Evolutionary conservation across 2,329 filamentous ascomycete species (phyloP).

Genomic region (Orbilia ellipsospora): DNA sequence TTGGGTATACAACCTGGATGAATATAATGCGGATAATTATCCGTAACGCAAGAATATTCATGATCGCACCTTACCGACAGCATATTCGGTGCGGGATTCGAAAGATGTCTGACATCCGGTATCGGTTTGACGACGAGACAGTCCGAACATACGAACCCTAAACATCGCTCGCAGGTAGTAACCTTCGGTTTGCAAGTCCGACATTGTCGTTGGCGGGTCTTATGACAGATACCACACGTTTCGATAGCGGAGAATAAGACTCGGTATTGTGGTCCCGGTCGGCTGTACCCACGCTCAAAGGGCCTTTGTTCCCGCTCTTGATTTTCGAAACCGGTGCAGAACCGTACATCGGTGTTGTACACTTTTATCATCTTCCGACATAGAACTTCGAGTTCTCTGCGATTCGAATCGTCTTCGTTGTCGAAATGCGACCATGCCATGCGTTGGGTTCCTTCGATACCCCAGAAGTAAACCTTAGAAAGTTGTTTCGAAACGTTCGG

Average conservation of each 20-base stretch:
- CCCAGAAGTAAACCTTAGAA: slow-evolving; percentile 17
- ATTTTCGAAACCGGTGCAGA: neutral
- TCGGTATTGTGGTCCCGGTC: neutral
- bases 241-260: slow-evolving; percentile 17
- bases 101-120: neutral
- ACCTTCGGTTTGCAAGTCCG: slow-evolving; percentile 8
- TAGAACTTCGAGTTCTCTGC: slow-evolving; percentile 2
- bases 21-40: slow-evolving; percentile 19
- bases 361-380: slow-evolving; percentile 14
- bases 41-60: neutral
- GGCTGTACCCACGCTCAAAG: neutral
- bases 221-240: slow-evolving; percentile 15
- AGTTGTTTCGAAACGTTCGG: slow-evolving; percentile 9
- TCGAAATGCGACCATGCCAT: slow-evolving; percentile 17
- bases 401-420: neutral
- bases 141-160: slow-evolving; percentile 13
- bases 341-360: slow-evolving; percentile 24
- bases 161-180: slow-evolving; percentile 21
- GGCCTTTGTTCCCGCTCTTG: too few relatives aligned
- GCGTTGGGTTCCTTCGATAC: slow-evolving; percentile 17
- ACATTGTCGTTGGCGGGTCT: neutral
- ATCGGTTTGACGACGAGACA: slow-evolving; percentile 11
- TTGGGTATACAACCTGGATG: slow-evolving; percentile 29
- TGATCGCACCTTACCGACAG: slow-evolving; percentile 2
- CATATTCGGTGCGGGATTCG: neutral